phyloP scores from a whole-genome alignment of 176 grass and related monocot genomes.

The Pontederia crassipes region DNA sequence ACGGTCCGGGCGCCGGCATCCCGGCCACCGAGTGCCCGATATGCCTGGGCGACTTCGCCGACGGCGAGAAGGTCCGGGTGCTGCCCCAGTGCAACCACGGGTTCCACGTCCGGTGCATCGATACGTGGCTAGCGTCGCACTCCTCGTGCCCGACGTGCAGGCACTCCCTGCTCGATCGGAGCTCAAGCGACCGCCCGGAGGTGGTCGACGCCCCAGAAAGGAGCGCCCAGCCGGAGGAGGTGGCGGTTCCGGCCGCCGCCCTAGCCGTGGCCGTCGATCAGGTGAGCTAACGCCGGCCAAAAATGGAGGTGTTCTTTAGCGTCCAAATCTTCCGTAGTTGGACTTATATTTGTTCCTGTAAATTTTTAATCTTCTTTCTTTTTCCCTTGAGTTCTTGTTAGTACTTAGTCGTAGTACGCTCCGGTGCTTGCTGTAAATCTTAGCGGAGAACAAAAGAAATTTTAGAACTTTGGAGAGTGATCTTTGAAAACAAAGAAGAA shows the following conservation, averaged over 20 bases:
- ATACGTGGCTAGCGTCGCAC: slow-evolving; percentile 49
- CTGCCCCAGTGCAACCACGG: slow-evolving; percentile 66
- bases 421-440: too few species aligned
- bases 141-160: slow-evolving; percentile 67
- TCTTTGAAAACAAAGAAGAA: too few species aligned
- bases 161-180: slow-evolving; percentile 27
- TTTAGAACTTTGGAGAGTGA: too few species aligned
- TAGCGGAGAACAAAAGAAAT: too few species aligned
- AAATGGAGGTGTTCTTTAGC: too few species aligned
- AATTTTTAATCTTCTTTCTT: too few species aligned
- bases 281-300: too few species aligned
- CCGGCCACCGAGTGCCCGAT: slow-evolving; percentile 49
- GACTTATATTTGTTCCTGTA: too few species aligned
- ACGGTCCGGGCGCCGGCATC: slow-evolving; percentile 12
- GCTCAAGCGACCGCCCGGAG: neutral
- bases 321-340: too few species aligned
- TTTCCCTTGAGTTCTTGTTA: too few species aligned
- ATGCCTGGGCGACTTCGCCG: slow-evolving; percentile 68
- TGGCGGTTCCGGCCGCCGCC: neutral
- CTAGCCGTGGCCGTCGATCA: too few species aligned
- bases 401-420: too few species aligned
- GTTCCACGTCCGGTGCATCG: slow-evolving; percentile 66
- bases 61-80: slow-evolving; percentile 62
- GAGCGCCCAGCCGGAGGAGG: neutral
- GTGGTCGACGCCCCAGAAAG: neutral